Percentiles rank a stretch among this genome's conserved stretches.
phyloP scores from a whole-genome alignment of 495 filamentous ascomycete species.

The Clavariopsis aquatica region DNA sequence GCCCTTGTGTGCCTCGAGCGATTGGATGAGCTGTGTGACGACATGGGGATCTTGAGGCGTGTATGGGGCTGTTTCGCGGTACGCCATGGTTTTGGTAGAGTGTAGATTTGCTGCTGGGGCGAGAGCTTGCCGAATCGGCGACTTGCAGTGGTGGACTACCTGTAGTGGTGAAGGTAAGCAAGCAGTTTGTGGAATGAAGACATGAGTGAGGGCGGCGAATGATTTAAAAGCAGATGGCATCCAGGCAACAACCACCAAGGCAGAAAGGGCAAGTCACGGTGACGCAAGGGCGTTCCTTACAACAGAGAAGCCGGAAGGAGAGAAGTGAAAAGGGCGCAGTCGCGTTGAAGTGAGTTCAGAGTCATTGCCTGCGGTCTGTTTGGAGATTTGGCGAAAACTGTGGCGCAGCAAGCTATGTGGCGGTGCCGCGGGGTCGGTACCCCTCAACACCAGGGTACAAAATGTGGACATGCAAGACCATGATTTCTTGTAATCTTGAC shows the following conservation, averaged over 20 bases:
- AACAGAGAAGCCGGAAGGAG: constrained; percentile 1
- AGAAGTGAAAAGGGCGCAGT: constrained; percentile 5
- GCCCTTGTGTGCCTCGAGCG: constrained; percentile 51
- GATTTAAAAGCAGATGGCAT: constrained; percentile 15
- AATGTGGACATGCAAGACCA: too few species aligned
- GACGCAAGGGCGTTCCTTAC: constrained; percentile 16
- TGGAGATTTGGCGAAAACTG: neutral
- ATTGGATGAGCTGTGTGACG: constrained; percentile 62
- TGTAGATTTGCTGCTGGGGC: constrained; percentile 3
- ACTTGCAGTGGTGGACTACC: constrained; percentile 13
- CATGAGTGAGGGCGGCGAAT: constrained; percentile 14
- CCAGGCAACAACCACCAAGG: constrained; percentile 27
- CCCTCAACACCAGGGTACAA: constrained; percentile 4
- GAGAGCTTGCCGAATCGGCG: constrained; percentile 6
- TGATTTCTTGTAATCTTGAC: too few species aligned
- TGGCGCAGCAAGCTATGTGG: constrained; percentile 9
- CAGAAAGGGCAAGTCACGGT: neutral
- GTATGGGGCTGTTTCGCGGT: constrained; percentile 53
- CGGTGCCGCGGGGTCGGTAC: constrained; percentile 1
- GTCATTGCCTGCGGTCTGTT: neutral
- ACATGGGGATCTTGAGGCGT: constrained; percentile 64
- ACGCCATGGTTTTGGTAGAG: constrained; percentile 40
- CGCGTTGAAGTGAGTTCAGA: neutral
- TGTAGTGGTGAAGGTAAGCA: constrained; percentile 18
- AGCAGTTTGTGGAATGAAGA: constrained; percentile 4